Evolutionary conservation across 2,329 filamentous ascomycete species (phyloP).

Genomic region (Exutisphaerella laricina): DNA sequence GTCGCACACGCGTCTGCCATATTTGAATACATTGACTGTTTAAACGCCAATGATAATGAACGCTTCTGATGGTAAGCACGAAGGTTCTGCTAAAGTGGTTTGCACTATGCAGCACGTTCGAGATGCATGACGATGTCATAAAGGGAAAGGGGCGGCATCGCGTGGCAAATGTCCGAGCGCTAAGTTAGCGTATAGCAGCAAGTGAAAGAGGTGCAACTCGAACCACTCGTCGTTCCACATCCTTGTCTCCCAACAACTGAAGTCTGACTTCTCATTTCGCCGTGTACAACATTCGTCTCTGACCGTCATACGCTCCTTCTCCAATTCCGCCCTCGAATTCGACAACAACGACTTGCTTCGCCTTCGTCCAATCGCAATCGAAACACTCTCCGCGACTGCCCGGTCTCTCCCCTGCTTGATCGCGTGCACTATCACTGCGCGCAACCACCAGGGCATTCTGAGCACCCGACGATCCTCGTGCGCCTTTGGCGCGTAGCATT

Average conservation of each 20-base stretch:
- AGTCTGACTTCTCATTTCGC: not conserved
- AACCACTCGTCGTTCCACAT: slow-evolving; percentile 8
- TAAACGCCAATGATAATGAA: no score
- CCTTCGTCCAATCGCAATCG: no score
- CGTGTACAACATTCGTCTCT: not conserved
- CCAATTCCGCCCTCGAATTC: no score
- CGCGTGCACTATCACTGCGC: slow-evolving; percentile 6
- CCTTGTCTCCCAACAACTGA: not conserved
- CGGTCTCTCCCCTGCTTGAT: slow-evolving; percentile 14
- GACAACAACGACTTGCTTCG: not conserved
- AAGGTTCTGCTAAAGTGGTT: not conserved
- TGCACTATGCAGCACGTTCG: not conserved
- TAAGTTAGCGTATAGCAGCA: no score
- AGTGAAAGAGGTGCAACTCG: no score
- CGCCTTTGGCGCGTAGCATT: slow-evolving; percentile 9
- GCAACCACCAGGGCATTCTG: not conserved
- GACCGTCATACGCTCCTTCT: slow-evolving; percentile 18
- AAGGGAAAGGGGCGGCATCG: no score
- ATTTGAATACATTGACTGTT: no score
- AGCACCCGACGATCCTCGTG: not conserved
- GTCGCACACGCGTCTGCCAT: slow-evolving; percentile 30
- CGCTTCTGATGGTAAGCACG: not conserved
- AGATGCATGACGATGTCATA: not conserved
- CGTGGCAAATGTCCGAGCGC: no score
- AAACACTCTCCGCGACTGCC: slow-evolving; percentile 9